Percentiles rank a stretch among this genome's conserved stretches.
Evolutionary conservation across 108 stramenopile genomes (phyloP).

Genomic region (Stephanodiscus minutulus): DNA sequence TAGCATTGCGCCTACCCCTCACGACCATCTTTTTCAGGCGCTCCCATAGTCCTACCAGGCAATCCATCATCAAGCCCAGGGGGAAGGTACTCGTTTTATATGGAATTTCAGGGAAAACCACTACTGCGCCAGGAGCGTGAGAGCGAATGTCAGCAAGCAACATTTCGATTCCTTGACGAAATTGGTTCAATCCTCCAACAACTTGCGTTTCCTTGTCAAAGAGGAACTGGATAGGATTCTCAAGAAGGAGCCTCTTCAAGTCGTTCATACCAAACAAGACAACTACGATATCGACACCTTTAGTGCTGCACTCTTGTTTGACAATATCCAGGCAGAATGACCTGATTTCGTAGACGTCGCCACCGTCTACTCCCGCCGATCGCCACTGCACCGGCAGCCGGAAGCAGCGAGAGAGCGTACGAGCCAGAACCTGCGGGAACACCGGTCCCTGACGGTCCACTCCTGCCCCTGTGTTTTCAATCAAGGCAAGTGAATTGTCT

Average conservation of each 20-base stretch:
- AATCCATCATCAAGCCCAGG: slow-evolving; percentile 60
- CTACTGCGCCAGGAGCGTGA: slow-evolving; percentile 46
- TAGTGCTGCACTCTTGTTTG: slow-evolving; percentile 46
- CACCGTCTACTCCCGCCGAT: slow-evolving; percentile 78
- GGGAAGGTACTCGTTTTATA: slow-evolving; percentile 71
- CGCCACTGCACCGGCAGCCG: slow-evolving; percentile 55
- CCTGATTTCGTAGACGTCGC: slow-evolving; percentile 53
- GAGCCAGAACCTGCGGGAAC: slow-evolving; percentile 63
- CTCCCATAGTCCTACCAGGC: slow-evolving; percentile 66
- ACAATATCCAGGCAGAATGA: slow-evolving; percentile 57
- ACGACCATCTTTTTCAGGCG: slow-evolving; percentile 62
- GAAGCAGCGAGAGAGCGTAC: slow-evolving; percentile 51
- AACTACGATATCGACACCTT: slow-evolving; percentile 48
- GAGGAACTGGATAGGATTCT: slow-evolving; percentile 24
- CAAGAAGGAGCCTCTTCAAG: slow-evolving; percentile 54
- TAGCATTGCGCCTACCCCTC: slow-evolving; percentile 36
- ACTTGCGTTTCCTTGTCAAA: background rate
- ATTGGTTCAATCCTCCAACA: slow-evolving; percentile 23
- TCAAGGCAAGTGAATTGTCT: slow-evolving; percentile 31
- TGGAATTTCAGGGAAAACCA: slow-evolving; percentile 64
- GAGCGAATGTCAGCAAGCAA: slow-evolving; percentile 52
- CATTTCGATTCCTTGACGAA: slow-evolving; percentile 48
- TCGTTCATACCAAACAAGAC: slow-evolving; percentile 74
- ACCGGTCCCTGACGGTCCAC: slow-evolving; percentile 47
- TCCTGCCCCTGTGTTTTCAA: slow-evolving; percentile 42